A percentile compares a stretch with the other conserved stretches of the same genome.
phyloP scores from a whole-genome alignment of 352 stramenopile genomes.

The Phytopythium cucurbitacearum region DNA sequence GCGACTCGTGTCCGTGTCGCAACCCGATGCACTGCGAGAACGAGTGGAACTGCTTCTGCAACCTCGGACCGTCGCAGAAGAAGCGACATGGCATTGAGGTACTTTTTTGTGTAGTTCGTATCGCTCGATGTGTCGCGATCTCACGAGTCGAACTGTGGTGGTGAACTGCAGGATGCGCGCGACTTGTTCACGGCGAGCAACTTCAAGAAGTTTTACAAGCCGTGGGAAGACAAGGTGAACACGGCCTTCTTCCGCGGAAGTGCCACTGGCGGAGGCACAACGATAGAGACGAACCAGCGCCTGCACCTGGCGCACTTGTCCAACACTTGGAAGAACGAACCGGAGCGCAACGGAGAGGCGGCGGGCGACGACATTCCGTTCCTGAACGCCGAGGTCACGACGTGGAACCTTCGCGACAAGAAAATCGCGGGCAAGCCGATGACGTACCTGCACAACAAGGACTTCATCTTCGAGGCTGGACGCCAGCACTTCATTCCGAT shows the following conservation, averaged over 20 bases:
- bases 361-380: conserved; percentile 73
- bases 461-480: conserved; percentile 88
- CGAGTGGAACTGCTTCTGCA: conserved; percentile 77
- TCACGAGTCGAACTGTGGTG: background rate
- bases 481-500: conserved; percentile 96
- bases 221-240: conserved; percentile 95
- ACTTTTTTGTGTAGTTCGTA: background rate
- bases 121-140: background rate
- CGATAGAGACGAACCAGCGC: conserved; percentile 96
- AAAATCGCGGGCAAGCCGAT: conserved; percentile 94
- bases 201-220: conserved; percentile 94
- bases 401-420: conserved; percentile 96
- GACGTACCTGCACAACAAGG: conserved; percentile 88
- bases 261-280: conserved; percentile 94
- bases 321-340: conserved; percentile 91
- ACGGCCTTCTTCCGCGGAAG: conserved; percentile 98
- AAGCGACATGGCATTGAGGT: conserved; percentile 76
- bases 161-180: conserved; percentile 17
- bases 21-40: conserved; percentile 70
- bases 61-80: conserved; percentile 40
- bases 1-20: conserved; percentile 63
- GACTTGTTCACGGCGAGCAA: conserved; percentile 98
- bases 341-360: conserved; percentile 73
- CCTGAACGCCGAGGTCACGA: conserved; percentile 96
- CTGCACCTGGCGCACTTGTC: conserved; percentile 91